Percentiles rank a stretch among this genome's conserved stretches.
Conservation (phyloP, 257 asterid species). For the Fraxinus quadrangulata region DNA sequence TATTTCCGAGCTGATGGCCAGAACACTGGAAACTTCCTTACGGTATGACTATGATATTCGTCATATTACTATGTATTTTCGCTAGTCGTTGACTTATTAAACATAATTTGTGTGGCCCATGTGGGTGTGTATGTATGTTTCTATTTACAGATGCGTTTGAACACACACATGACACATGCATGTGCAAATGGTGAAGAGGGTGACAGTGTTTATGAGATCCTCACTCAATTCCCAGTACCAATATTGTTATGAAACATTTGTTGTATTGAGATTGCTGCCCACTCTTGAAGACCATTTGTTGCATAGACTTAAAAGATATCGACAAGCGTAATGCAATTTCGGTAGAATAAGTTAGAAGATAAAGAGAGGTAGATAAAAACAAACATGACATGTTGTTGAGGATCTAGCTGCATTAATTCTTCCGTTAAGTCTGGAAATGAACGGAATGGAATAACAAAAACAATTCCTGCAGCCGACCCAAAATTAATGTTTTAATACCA, state of each 20-base stretch:
- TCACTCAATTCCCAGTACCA: neutral
- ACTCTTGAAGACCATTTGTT: neutral
- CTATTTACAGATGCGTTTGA: neutral
- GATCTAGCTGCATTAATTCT: too few species aligned
- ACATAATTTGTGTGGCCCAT: neutral
- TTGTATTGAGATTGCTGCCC: neutral
- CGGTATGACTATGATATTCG: slow-evolving; percentile 42
- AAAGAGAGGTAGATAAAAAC: too few species aligned
- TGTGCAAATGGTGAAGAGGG: neutral
- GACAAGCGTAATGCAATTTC: too few species aligned
- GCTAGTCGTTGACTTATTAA: neutral
- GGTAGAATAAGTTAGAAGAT: too few species aligned
- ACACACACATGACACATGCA: neutral
- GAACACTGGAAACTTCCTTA: slow-evolving; percentile 80
- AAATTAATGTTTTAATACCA: too few species aligned
- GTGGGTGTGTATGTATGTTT: too few species aligned
- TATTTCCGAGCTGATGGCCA: slow-evolving; percentile 79
- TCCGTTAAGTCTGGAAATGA: too few species aligned
- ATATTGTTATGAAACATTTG: neutral
- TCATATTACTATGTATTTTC: neutral
- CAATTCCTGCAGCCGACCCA: too few species aligned
- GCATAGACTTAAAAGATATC: too few species aligned
- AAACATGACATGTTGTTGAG: too few species aligned
- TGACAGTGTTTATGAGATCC: neutral
- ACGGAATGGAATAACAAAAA: too few species aligned